phyloP scores from a whole-genome alignment of 2,329 filamentous ascomycete species.

The Pezicula carpinea region DNA sequence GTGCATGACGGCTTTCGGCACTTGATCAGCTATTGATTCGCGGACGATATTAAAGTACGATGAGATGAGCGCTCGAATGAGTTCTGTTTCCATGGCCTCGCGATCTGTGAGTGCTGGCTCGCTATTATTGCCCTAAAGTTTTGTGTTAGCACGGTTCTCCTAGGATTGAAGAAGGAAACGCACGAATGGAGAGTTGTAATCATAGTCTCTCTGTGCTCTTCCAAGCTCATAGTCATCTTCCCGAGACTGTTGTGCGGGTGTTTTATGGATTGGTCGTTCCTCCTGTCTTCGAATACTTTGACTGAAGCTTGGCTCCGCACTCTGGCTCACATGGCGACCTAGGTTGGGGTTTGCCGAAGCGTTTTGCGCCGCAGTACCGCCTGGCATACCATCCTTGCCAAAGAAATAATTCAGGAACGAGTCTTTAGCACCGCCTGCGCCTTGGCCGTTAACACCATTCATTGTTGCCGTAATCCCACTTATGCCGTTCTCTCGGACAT shows the following conservation, averaged over 20 bases:
- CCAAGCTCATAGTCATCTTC: slow-evolving; percentile 31
- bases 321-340: slow-evolving; percentile 70
- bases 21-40: slow-evolving; percentile 97
- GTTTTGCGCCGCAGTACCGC: slow-evolving; percentile 33
- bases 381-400: slow-evolving; percentile 71
- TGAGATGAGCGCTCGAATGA: slow-evolving; percentile 92
- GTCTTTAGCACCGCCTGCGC: slow-evolving; percentile 65
- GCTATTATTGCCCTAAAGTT: slow-evolving; percentile 48
- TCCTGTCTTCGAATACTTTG: slow-evolving; percentile 75
- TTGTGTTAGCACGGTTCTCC: slow-evolving; percentile 13
- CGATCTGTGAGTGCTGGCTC: slow-evolving; percentile 91
- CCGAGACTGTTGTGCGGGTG: slow-evolving; percentile 47
- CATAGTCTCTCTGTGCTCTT: slow-evolving; percentile 30
- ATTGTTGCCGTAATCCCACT: slow-evolving; percentile 58
- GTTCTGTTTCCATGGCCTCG: slow-evolving; percentile 94
- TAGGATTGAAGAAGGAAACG: slow-evolving; percentile 26
- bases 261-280: slow-evolving; percentile 36
- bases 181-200: slow-evolving; percentile 42
- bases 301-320: slow-evolving; percentile 73
- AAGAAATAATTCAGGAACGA: slow-evolving; percentile 99
- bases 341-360: slow-evolving; percentile 32
- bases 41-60: slow-evolving; percentile 99
- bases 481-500: slow-evolving; percentile 63
- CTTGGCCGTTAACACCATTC: slow-evolving; percentile 59
- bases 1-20: slow-evolving; percentile 98